phyloP scores from a whole-genome alignment of 306 rosid species.

The Vigna trinervia region DNA sequence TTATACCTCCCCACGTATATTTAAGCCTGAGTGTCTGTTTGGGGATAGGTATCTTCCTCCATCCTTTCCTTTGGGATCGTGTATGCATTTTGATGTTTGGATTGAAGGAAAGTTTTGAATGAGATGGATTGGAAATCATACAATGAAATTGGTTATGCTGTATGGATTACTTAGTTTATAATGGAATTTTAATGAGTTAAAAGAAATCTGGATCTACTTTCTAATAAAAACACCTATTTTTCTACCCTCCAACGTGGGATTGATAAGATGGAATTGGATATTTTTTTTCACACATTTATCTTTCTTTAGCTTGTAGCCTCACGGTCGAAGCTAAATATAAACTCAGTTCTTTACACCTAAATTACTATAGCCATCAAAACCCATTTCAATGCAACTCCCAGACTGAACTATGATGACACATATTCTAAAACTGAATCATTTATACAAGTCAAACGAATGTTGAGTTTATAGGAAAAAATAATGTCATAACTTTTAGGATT shows the following conservation, averaged over 20 bases:
- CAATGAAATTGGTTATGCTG: neutral
- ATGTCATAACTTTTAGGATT: too few species aligned
- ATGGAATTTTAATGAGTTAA: neutral
- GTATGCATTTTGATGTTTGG: neutral
- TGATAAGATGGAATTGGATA: neutral
- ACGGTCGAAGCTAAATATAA: too few species aligned
- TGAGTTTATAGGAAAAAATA: too few species aligned
- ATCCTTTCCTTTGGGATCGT: neutral
- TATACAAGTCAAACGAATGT: too few species aligned
- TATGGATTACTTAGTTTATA: neutral
- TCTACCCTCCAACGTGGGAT: neutral
- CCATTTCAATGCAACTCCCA: too few species aligned
- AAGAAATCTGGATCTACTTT: too few species aligned
- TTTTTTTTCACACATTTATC: neutral
- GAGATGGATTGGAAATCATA: neutral
- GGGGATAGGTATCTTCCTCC: neutral
- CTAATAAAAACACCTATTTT: neutral
- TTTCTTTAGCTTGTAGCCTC: neutral
- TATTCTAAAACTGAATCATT: too few species aligned
- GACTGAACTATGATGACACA: too few species aligned
- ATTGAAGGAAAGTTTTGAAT: neutral
- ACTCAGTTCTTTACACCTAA: too few species aligned
- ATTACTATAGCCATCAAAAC: too few species aligned
- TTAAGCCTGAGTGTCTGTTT: neutral
- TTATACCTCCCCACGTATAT: neutral